Evolutionary conservation across 2,329 filamentous ascomycete species (phyloP).

Genomic region (Trichophyton mentagrophytes): DNA sequence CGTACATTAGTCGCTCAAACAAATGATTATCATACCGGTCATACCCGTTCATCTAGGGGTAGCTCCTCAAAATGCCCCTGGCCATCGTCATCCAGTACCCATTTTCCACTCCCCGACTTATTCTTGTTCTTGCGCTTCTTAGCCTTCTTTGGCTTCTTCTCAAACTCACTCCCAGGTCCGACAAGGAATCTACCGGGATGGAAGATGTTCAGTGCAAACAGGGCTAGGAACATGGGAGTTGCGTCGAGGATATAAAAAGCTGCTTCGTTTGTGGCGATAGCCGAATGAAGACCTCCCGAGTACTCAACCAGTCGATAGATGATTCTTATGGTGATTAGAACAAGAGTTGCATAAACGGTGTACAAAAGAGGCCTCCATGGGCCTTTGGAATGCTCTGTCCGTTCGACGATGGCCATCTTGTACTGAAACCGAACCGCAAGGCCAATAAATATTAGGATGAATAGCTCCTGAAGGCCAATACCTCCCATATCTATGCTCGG

Average conservation of each 20-base stretch:
- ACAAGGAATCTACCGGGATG: slow-evolving; percentile 26
- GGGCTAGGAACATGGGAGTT: slow-evolving; percentile 28
- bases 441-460: slow-evolving; percentile 38
- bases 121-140: slow-evolving; percentile 7
- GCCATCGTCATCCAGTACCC: background rate
- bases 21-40: background rate
- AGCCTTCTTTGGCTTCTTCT: slow-evolving; percentile 14
- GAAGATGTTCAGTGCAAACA: slow-evolving; percentile 25
- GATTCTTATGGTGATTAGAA: slow-evolving; percentile 41
- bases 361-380: slow-evolving; percentile 29
- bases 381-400: slow-evolving; percentile 23
- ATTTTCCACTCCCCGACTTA: background rate
- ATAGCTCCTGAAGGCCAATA: slow-evolving; percentile 40
- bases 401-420: slow-evolving; percentile 24
- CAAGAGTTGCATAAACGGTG: slow-evolving; percentile 41
- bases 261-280: slow-evolving; percentile 28
- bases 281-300: slow-evolving; percentile 37
- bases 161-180: slow-evolving; percentile 22
- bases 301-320: slow-evolving; percentile 49
- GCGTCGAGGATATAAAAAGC: slow-evolving; percentile 31
- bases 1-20: background rate
- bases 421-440: slow-evolving; percentile 40
- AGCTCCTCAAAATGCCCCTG: background rate
- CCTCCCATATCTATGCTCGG: slow-evolving; percentile 19
- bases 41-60: background rate